Percentiles rank a stretch among this genome's conserved stretches.
Evolutionary conservation across 2,329 filamentous ascomycete species (phyloP).

Genomic region (Botrytis pseudocinerea): DNA sequence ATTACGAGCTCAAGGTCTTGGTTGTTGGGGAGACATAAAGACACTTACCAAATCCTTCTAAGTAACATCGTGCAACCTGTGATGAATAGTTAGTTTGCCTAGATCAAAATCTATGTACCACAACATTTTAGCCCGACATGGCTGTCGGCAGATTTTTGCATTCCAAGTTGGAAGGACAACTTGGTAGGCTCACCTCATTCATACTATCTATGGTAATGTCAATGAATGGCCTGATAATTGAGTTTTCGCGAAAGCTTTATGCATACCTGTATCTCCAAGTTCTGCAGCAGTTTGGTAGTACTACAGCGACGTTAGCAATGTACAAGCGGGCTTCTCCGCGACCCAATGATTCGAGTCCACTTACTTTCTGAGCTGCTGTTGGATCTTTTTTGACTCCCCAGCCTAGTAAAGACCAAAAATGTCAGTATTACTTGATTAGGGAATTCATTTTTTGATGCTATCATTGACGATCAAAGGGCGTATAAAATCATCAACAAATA

Average conservation of each 20-base stretch:
- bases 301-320: slow-evolving; percentile 49
- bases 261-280: slow-evolving; percentile 77
- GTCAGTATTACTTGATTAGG: slow-evolving; percentile 22
- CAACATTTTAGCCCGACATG: background rate
- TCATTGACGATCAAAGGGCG: background rate
- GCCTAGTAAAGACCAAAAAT: slow-evolving; percentile 15
- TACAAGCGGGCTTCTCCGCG: slow-evolving; percentile 30
- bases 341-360: slow-evolving; percentile 38
- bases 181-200: slow-evolving; percentile 67
- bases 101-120: slow-evolving; percentile 23
- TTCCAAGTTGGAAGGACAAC: background rate
- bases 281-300: slow-evolving; percentile 99
- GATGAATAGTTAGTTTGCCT: slow-evolving; percentile 18
- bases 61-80: slow-evolving; percentile 77
- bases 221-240: slow-evolving; percentile 28
- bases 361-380: slow-evolving; percentile 73
- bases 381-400: slow-evolving; percentile 90
- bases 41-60: slow-evolving; percentile 78
- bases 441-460: slow-evolving; percentile 2
- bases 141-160: slow-evolving; percentile 11
- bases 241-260: slow-evolving; percentile 27
- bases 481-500: background rate
- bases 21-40: background rate
- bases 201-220: slow-evolving; percentile 70
- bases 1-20: slow-evolving; percentile 12